Evolutionary conservation across 805 yeast species (phyloP), one percentile per base, ranked within the genome.

Genomic region (Sugiyamaella lignohabitans): DNA sequence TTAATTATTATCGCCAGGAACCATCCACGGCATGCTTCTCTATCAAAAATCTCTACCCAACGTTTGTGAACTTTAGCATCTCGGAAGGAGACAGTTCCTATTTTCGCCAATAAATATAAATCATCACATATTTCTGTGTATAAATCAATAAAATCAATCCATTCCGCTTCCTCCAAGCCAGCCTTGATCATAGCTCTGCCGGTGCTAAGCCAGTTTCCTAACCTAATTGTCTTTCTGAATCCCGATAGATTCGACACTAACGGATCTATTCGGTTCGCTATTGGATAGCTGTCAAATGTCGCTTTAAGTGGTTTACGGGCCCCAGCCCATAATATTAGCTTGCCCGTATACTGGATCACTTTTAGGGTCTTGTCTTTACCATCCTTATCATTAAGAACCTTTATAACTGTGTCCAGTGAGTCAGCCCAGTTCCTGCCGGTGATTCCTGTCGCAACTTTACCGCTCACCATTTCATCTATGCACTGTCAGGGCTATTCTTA

Each of bases 341-440:
- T 51, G 23, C 58, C 47, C 1, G 58, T 50, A 42, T 61, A 62
- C 43, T 61, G 65, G 20, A 62, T 47, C 29, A 60, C 45, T 43
- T 61, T 61, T 45, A 56, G 30, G 4, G 63, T 48, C 48, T 55
- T 59, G 46, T 60, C 63, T 43, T 58, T 58, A 3, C 64, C 64
- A 40, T 56, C 60, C 18, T 58, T 50, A 29, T 47, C 50, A 24
- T 54, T 50, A 39, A 59, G 48, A 24, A 42, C 42, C 24, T 42
- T 29, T 35, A 35, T 35, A 35, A 35, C 11, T 5, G 38, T 35
- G 21, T 35, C 38, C 21, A 35, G 38, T 5, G 38, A 16, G 11
- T 35, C 38, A 14, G 38, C 5, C 20, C 21, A 35, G 11, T 14
- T 27, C 32, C 32, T n/a, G n/a, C n/a, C n/a, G n/a, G n/a, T n/a